Evolutionary conservation across 768 basidiomycete genomes (phyloP), one percentile per base, ranked within the genome.

Genomic region (Trametes sanguinea): DNA sequence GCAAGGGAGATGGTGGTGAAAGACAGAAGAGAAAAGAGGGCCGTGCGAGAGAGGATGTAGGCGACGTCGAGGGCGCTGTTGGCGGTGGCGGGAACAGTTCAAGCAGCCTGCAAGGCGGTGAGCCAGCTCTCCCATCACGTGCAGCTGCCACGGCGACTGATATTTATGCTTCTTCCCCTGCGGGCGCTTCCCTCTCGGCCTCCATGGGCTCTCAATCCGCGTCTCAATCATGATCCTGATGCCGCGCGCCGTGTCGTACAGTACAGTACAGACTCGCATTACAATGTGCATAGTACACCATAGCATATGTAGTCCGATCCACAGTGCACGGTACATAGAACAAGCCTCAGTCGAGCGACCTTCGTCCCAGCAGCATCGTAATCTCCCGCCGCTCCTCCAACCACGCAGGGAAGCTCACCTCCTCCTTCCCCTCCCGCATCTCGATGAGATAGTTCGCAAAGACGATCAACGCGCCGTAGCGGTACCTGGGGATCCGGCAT

Each of bases 381-480:
- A 97, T 95, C 76, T 97, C 95, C 53, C 93, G 80, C 69, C 85
- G 92, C 70, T 90, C 88, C 53, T 78, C 81, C 57, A 95, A 79
- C 95, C 95, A 96, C 45, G 81, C 81, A 2, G 91, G 86, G 76
- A 97, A 96, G 2, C 87, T 84, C 9, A 76, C 75, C 45, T 74
- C 72, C 48, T 71, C 72, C 51, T 76, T 64, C 10, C 65, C 76
- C 64, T 77, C 76, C 51, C 75, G 73, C 64, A 71, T 73, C 74
- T 96, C 94, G 54, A 98, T 87, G 66, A 98, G 81, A 73, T 96
- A 98, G 72, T 97, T 95, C 51, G 97, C 90, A 61, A 99, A 92
- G 4, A 93, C 93, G 67, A 98, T 96, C 37, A 97, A 80, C 3
- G 92, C 87, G 6, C 91, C 96, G 70, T 98, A 97, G 64, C 89